Conservation (phyloP, 768 basidiomycete genomes). For the Lactifluus volemus region DNA sequence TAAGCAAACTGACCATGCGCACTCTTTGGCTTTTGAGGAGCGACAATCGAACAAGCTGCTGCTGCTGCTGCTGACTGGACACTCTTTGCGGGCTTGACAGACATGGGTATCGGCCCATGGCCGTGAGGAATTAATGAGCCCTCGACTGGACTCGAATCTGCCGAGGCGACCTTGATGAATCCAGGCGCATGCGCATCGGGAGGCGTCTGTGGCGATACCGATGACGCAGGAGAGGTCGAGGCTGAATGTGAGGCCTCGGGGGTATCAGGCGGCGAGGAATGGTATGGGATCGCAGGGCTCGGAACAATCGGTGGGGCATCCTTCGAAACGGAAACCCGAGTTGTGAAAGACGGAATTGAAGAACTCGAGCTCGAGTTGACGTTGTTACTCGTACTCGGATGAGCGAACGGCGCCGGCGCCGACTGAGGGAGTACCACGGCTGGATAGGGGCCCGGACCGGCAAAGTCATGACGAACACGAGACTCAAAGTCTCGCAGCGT, state of each 20-base stretch:
- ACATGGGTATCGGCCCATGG: not conserved
- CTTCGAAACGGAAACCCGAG: constrained; percentile 16
- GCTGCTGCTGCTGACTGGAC: not conserved
- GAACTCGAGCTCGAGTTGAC: constrained; percentile 19
- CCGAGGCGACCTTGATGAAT: constrained; percentile 7
- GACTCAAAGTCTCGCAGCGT: constrained; percentile 54
- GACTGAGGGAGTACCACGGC: constrained; percentile 49
- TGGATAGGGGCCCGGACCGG: constrained; percentile 47
- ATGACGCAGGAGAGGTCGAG: constrained; percentile 26
- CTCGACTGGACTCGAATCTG: constrained; percentile 10
- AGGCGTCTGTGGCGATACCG: constrained; percentile 26
- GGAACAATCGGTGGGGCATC: constrained; percentile 18
- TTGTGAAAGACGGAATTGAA: constrained; percentile 21
- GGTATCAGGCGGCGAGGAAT: constrained; percentile 23
- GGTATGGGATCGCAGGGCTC: constrained; percentile 17
- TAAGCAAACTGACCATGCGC: constrained; percentile 13
- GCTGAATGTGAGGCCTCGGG: constrained; percentile 25
- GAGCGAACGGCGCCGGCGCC: constrained; percentile 24
- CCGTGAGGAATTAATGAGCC: constrained; percentile 9
- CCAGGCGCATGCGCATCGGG: constrained; percentile 14
- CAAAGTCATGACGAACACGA: constrained; percentile 54
- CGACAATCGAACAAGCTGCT: not conserved
- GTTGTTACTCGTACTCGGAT: constrained; percentile 11
- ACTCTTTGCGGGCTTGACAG: constrained; percentile 1
- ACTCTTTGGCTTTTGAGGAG: constrained; percentile 11